phyloP scores from a whole-genome alignment of 441 rosid species.

The Pelargonium citronellum region DNA sequence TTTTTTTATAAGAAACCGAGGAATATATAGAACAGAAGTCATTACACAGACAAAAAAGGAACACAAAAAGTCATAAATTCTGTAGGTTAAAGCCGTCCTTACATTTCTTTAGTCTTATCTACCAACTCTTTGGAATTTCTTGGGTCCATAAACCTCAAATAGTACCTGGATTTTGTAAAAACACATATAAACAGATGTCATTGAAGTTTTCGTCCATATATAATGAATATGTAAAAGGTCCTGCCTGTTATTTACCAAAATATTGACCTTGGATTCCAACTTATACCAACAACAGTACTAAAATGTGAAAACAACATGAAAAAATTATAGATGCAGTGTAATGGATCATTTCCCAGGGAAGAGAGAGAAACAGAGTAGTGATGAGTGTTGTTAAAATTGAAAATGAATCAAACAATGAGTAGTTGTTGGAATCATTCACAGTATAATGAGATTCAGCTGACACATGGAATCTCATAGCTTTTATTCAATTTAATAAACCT shows the following conservation, averaged over 20 bases:
- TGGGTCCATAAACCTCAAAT: conserved; percentile 95
- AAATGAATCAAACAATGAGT: not conserved
- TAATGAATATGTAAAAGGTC: conserved; percentile 5
- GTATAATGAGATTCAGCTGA: not conserved
- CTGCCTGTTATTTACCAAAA: conserved; percentile 7
- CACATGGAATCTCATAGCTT: not conserved
- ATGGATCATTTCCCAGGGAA: not conserved
- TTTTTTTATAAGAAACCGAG: not conserved
- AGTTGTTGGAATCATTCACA: not conserved
- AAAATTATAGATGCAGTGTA: not conserved
- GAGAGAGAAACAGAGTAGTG: too few relatives aligned
- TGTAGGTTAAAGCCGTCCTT: conserved; percentile 24
- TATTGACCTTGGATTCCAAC: not conserved
- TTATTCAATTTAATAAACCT: not conserved
- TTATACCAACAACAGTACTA: not conserved
- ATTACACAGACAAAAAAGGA: not conserved
- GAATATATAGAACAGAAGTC: not conserved
- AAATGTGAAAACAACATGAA: not conserved
- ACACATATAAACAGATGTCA: conserved; percentile 17
- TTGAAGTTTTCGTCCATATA: conserved; percentile 3
- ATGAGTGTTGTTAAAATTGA: not conserved
- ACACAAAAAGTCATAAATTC: not conserved
- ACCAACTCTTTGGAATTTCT: conserved; percentile 67
- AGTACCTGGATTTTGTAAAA: conserved; percentile 55
- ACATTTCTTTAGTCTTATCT: conserved; percentile 74